Conservation (phyloP, 2,329 filamentous ascomycete species). For the Epichloe uncinata region DNA sequence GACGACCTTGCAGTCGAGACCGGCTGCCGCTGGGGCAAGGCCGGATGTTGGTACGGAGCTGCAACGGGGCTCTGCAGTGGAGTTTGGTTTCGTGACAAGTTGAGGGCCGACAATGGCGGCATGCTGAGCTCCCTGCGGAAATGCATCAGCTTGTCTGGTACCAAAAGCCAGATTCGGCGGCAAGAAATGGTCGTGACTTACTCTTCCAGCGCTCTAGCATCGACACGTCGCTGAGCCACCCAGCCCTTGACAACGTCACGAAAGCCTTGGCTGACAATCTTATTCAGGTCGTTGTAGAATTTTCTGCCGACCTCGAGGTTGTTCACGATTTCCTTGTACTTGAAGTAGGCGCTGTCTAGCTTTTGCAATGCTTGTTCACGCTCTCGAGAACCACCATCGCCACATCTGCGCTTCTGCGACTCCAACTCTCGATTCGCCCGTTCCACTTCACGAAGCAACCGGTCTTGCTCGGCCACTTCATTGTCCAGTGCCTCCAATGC, state of each 20-base stretch:
- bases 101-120: constrained; percentile 34
- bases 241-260: constrained; percentile 66
- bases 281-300: constrained; percentile 92
- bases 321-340: constrained; percentile 89
- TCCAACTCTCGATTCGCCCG: constrained; percentile 71
- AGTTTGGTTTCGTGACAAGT: constrained; percentile 18
- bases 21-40: constrained; percentile 7
- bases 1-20: constrained; percentile 14
- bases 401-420: constrained; percentile 52
- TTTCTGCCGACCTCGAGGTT: constrained; percentile 86
- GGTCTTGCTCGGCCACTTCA: constrained; percentile 65
- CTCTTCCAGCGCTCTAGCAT: constrained; percentile 68
- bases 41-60: constrained; percentile 3
- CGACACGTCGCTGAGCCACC: constrained; percentile 65
- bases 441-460: constrained; percentile 53
- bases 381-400: constrained; percentile 49
- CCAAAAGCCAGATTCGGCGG: not conserved
- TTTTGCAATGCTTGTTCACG: constrained; percentile 77
- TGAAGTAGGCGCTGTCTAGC: constrained; percentile 82
- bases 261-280: constrained; percentile 68
- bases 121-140: constrained; percentile 34
- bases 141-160: not conserved
- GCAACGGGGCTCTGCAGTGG: constrained; percentile 3
- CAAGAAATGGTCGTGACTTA: constrained; percentile 28
- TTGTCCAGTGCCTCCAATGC: constrained; percentile 59